Conservation (phyloP, 1,139 yeast species). For the Geotrichum klebahnii region DNA sequence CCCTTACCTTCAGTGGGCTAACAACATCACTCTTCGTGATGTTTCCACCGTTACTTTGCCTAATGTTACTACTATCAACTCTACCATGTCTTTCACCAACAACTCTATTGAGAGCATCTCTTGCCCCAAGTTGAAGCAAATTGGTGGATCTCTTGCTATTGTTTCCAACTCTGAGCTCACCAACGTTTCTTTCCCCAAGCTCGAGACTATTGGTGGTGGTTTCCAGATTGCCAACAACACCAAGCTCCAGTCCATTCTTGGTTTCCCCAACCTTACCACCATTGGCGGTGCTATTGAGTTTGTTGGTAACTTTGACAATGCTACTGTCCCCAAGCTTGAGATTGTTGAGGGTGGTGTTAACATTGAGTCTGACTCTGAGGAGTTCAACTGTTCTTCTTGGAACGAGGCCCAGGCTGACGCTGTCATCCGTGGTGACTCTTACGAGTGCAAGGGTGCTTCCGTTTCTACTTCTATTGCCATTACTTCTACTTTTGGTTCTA, state of each 20-base stretch:
- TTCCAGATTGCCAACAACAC: slow-evolving; percentile 83
- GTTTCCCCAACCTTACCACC: slow-evolving; percentile 67
- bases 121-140: slow-evolving; percentile 51
- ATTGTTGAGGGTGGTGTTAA: slow-evolving; percentile 89
- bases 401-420: slow-evolving; percentile 53
- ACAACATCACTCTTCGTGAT: slow-evolving; percentile 77
- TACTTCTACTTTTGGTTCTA: slow-evolving; percentile 29
- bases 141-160: slow-evolving; percentile 81
- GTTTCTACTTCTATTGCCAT: slow-evolving; percentile 51
- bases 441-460: slow-evolving; percentile 72
- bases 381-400: slow-evolving; percentile 76
- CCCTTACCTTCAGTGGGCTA: slow-evolving; percentile 74
- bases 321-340: slow-evolving; percentile 65
- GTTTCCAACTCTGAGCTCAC: slow-evolving; percentile 68
- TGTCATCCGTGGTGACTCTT: slow-evolving; percentile 84
- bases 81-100: slow-evolving; percentile 73
- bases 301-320: slow-evolving; percentile 74
- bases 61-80: slow-evolving; percentile 66
- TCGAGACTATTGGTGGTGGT: slow-evolving; percentile 70
- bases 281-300: slow-evolving; percentile 86
- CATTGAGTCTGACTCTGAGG: slow-evolving; percentile 66
- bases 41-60: slow-evolving; percentile 68
- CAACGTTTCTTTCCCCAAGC: slow-evolving; percentile 63
- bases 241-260: slow-evolving; percentile 57
- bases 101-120: slow-evolving; percentile 60